Percentiles rank a stretch among this genome's conserved stretches.
Conservation (phyloP, 306 rosid species). For the Vicia faba region DNA sequence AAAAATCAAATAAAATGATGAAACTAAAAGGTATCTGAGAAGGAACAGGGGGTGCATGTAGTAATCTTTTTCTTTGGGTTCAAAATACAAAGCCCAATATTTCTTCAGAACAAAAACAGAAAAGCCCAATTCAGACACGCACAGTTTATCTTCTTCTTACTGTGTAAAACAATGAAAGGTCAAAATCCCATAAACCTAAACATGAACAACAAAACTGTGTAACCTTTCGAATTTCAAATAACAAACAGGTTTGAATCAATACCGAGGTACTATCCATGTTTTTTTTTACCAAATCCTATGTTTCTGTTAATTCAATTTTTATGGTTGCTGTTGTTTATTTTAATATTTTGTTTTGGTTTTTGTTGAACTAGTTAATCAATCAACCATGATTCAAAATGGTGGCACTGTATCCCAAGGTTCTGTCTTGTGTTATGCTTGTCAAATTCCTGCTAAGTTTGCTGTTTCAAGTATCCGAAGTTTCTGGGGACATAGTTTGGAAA, state of each 20-base stretch:
- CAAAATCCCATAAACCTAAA: too few species aligned
- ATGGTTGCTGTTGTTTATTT: neutral
- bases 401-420: constrained; percentile 52
- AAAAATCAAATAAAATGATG: too few species aligned
- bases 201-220: neutral
- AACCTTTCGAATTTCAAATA: neutral
- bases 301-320: neutral
- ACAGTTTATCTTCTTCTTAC: neutral
- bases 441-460: constrained; percentile 42
- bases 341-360: neutral
- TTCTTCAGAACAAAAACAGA: neutral
- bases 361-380: constrained; percentile 41
- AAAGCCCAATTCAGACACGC: neutral
- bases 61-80: neutral
- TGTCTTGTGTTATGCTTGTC: constrained; percentile 42
- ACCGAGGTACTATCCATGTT: neutral
- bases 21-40: too few species aligned
- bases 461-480: constrained; percentile 47
- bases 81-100: neutral
- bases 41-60: neutral
- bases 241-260: neutral
- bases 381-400: constrained; percentile 60
- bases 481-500: constrained; percentile 43
- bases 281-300: neutral
- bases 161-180: neutral